Evolutionary conservation across 2,329 filamentous ascomycete species (phyloP).

Genomic region (Botrytis aclada): DNA sequence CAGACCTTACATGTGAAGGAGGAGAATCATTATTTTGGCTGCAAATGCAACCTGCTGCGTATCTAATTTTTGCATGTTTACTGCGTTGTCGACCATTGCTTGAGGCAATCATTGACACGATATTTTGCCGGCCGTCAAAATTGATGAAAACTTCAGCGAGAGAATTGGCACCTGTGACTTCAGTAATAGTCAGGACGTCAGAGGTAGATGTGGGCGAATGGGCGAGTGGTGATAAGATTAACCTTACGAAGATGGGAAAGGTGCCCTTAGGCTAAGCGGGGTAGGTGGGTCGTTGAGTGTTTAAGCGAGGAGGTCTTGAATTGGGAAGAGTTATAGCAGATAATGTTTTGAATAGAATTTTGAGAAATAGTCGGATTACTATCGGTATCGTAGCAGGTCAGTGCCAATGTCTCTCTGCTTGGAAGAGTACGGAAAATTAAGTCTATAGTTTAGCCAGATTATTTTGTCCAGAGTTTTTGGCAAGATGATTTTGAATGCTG

Average conservation of each 20-base stretch:
- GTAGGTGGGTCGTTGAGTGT: background rate
- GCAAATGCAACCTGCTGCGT: background rate
- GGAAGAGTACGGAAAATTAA: background rate
- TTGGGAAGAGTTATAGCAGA: rapidly evolving
- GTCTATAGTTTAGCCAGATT: rapidly evolving
- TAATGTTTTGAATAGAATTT: background rate
- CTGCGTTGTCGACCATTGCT: background rate
- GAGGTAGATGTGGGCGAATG: background rate
- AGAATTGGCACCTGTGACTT: background rate
- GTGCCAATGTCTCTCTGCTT: no score
- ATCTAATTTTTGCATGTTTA: background rate
- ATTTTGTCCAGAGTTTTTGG: background rate
- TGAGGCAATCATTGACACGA: background rate
- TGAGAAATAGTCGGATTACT: background rate
- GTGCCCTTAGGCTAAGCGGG: background rate
- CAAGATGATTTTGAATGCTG: background rate
- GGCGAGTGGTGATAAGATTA: background rate
- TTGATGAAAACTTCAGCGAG: background rate
- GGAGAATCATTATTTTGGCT: background rate
- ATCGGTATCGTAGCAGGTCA: background rate
- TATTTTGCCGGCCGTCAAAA: background rate
- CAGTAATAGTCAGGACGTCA: background rate
- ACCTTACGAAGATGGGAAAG: background rate
- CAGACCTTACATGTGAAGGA: no score
- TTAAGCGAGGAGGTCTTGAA: background rate